Conservation (phyloP, 148 eudicot species). For the Heliamphora exappendiculata region DNA sequence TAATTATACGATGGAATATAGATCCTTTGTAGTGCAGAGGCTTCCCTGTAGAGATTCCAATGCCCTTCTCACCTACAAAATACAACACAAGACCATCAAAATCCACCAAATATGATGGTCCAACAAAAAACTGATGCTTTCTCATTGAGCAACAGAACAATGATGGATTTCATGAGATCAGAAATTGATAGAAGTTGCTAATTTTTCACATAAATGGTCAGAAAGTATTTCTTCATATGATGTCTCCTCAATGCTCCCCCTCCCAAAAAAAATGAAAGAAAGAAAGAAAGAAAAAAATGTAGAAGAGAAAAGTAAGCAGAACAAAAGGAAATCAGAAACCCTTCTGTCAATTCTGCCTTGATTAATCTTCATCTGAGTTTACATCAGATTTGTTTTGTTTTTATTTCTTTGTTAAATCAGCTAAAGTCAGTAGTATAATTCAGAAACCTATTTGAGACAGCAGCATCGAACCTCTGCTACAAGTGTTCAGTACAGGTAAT, state of each 20-base stretch:
- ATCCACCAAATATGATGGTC: not conserved
- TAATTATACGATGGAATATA: slow-evolving; percentile 81
- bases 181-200: not conserved
- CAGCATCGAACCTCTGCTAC: not conserved
- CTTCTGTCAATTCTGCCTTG: not conserved
- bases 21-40: slow-evolving; percentile 80
- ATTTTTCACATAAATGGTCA: too few relatives aligned
- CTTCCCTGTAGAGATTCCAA: slow-evolving; percentile 71
- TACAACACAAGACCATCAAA: not conserved
- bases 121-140: not conserved
- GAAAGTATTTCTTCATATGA: not conserved
- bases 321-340: not conserved
- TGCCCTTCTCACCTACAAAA: slow-evolving; percentile 79
- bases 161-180: not conserved
- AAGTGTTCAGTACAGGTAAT: not conserved
- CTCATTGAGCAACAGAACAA: not conserved
- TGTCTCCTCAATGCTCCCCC: not conserved
- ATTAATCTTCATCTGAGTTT: not conserved
- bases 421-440: not conserved
- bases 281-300: too few relatives aligned
- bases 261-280: not conserved
- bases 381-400: not conserved
- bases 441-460: not conserved
- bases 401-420: not conserved
- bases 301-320: too few relatives aligned